Evolutionary conservation across 2,329 filamentous ascomycete genomes (phyloP).

Genomic region (Cordyceps cicadae): DNA sequence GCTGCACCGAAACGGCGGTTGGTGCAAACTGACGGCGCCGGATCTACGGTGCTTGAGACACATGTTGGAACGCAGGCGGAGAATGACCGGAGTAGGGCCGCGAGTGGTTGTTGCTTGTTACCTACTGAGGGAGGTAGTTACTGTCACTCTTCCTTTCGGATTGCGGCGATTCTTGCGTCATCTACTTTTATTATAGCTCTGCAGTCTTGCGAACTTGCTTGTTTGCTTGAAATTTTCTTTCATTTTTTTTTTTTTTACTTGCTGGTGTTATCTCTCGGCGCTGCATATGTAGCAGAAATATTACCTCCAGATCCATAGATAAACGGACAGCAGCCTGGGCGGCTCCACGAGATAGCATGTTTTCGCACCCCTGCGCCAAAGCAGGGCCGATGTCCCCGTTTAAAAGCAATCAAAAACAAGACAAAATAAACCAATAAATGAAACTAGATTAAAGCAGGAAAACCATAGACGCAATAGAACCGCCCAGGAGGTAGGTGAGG

Average conservation of each 20-base stretch:
- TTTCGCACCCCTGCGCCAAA: conserved; percentile 4
- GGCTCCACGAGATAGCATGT: conserved; percentile 2
- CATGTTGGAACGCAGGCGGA: conserved; percentile 7
- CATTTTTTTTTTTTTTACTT: neutral
- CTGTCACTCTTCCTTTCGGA: neutral
- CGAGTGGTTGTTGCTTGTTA: neutral
- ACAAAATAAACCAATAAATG: too few species aligned
- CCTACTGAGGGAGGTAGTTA: too few species aligned
- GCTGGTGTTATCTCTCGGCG: neutral
- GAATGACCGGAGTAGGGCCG: conserved; percentile 14
- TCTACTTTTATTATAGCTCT: neutral
- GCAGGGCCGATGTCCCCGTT: conserved; percentile 10
- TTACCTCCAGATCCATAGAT: neutral
- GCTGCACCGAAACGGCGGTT: neutral
- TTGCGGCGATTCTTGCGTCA: neutral
- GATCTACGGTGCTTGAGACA: conserved; percentile 12
- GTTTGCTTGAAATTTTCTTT: too few species aligned
- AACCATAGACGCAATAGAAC: neutral
- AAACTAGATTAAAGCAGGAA: neutral
- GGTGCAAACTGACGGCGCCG: neutral
- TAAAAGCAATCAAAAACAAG: neutral
- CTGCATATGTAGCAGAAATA: neutral
- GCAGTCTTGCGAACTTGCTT: neutral
- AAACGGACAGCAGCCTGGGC: neutral
- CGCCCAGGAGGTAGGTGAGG: neutral